Evolutionary conservation across 176 grass and related monocot species (phyloP), one percentile per base, ranked within the genome.

Genomic region (Melocanna baccifera): DNA sequence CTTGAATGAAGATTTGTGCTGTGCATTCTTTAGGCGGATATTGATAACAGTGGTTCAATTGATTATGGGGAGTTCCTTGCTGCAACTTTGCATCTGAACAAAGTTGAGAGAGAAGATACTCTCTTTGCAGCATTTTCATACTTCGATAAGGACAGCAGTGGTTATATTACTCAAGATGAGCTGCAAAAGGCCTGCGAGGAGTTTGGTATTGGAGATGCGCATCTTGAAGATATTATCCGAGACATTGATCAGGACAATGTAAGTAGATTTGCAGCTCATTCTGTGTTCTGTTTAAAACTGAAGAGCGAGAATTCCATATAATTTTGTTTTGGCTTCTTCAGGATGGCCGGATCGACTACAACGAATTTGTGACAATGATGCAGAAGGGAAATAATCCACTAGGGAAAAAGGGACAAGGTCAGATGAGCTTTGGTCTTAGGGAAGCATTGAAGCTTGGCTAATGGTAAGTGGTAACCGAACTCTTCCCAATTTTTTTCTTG

Each of bases 201-300:
- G 26, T 97, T 97, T 85, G 92, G 92, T 45, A 93, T 97, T 69
- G 78, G 67, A 78, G 95, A 97, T 84, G 85, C 66, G n/a, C 88
- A 81, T 78, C 82, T 97, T 53, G 95, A 94, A 70, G 95, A 94
- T 72, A 93, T 94, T 55, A 97, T 97, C 76, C 87, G 57, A 64
- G 95, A 97, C 79, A 91, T 98, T 56, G 95, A 98, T 81, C 92
- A 98, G 78, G 95, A 98, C 76, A 98, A 98, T 93, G 92, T 98
- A 82, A 88, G 84, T 86, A 55, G n/a, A 57, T 80, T 16, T 67
- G 4, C 39, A 71, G 4, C 52, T 73, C 71, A 39, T 72, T 75
- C 41, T 22, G 48, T 48, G 23, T 72, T 71, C 5, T 87, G 1
- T 42, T 80, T n/a, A 79, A 73, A 81, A 22, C 36, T 88, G 50